Conservation (phyloP, 352 stramenopile genomes). For the Aphanomyces astaci region DNA sequence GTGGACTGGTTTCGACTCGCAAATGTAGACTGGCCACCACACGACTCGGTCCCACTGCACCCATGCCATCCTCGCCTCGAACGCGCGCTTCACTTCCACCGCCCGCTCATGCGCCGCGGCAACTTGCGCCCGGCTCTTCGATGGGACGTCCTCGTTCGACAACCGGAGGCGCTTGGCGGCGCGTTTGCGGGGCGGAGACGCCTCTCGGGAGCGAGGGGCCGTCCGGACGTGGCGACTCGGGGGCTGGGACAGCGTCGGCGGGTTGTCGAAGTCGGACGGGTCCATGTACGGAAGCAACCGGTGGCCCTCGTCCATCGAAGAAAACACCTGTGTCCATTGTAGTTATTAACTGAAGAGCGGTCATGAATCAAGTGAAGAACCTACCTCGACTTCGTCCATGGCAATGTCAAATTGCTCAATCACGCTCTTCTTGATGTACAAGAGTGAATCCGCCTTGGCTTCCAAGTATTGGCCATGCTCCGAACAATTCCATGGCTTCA, state of each 20-base stretch:
- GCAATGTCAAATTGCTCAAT: background rate
- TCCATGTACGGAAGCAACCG: background rate
- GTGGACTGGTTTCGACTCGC: background rate
- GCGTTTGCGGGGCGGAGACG: background rate
- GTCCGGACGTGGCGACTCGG: too few species aligned
- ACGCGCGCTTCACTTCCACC: background rate
- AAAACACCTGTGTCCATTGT: background rate
- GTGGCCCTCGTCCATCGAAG: background rate
- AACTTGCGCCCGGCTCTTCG: background rate
- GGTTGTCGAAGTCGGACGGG: background rate
- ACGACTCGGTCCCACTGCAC: background rate
- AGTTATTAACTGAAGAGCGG: too few species aligned
- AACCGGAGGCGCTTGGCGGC: background rate
- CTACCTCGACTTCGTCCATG: conserved; percentile 11
- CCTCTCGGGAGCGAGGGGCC: background rate
- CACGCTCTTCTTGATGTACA: conserved; percentile 11
- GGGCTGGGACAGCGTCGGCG: too few species aligned
- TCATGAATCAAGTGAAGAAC: too few species aligned
- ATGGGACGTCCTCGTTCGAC: background rate
- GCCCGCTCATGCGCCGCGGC: background rate
- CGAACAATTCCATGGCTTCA: conserved; percentile 9
- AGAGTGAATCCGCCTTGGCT: conserved; percentile 2
- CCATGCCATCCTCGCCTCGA: background rate
- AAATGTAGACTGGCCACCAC: conserved; percentile 1
- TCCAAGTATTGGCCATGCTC: background rate